A percentile compares a stretch with the other conserved stretches of the same genome.
These are phyloP conservation scores for Wallacemonas sp. DNA, from an alignment of 208 protist species.

Conservation along the genomic window DNA sequence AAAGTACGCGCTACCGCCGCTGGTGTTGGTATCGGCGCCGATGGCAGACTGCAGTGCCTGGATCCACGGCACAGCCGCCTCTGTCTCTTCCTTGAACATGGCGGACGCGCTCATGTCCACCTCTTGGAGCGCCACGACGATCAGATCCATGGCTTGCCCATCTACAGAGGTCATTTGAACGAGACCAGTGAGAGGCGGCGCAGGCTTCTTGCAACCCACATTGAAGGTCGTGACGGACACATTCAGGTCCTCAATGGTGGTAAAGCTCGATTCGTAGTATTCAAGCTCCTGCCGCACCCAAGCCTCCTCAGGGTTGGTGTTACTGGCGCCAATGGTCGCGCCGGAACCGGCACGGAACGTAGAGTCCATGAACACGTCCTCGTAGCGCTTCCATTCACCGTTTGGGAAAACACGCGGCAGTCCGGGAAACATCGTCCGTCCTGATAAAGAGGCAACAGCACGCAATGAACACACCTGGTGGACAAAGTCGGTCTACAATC, in stretches of 20 bases:
- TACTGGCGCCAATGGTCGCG: background rate
- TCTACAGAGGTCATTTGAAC: slow-evolving; percentile 16
- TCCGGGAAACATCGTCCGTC: slow-evolving; percentile 40
- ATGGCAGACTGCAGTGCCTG: slow-evolving; percentile 43
- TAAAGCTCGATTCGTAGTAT: slow-evolving; percentile 75
- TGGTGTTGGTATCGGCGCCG: slow-evolving; percentile 39
- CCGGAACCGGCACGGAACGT: slow-evolving; percentile 3
- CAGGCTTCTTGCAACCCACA: slow-evolving; percentile 82
- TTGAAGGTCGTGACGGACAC: slow-evolving; percentile 84
- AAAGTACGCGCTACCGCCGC: slow-evolving; percentile 38
- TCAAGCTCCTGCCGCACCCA: slow-evolving; percentile 81
- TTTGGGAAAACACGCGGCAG: slow-evolving; percentile 58
- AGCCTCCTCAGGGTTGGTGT: slow-evolving; percentile 35
- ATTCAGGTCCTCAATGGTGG: slow-evolving; percentile 50
- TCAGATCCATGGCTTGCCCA: slow-evolving; percentile 51
- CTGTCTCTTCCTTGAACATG: slow-evolving; percentile 84
- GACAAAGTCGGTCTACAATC: no score
- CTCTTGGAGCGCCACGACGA: slow-evolving; percentile 88
- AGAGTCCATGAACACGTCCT: slow-evolving; percentile 40
- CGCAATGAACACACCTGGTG: no score
- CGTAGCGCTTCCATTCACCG: slow-evolving; percentile 40
- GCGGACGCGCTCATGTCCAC: slow-evolving; percentile 91
- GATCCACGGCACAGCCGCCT: slow-evolving; percentile 75
- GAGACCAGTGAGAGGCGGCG: slow-evolving; percentile 27
- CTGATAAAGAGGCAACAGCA: background rate